Evolutionary conservation across 2,329 filamentous ascomycete species (phyloP).

Genomic region (Beauveria sp.): DNA sequence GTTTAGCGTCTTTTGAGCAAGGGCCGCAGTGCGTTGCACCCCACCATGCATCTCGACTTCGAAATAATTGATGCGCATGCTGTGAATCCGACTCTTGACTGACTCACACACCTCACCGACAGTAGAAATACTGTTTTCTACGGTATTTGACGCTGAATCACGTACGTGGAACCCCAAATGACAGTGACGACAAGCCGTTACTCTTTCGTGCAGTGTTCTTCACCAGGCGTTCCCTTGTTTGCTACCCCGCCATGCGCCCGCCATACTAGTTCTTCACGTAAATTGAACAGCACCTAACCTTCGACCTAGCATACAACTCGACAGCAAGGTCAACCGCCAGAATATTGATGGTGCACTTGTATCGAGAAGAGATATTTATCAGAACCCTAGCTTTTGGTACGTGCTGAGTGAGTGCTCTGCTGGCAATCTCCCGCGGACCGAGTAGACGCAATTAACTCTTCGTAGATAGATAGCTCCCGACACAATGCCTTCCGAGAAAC

Average conservation of each 20-base stretch:
- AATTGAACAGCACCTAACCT: background rate
- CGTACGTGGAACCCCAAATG: background rate
- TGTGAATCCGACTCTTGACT: background rate
- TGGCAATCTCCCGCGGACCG: background rate
- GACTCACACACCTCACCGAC: background rate
- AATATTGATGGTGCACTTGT: no score
- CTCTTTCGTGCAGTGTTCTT: background rate
- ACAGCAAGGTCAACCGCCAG: background rate
- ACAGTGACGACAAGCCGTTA: background rate
- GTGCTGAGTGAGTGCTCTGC: background rate
- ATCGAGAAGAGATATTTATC: background rate
- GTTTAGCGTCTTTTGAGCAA: background rate
- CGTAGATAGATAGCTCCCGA: background rate
- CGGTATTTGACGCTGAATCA: background rate
- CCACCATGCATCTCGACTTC: background rate
- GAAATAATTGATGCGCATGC: background rate
- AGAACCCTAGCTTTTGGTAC: background rate
- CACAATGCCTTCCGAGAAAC: slow-evolving; percentile 47
- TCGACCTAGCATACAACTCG: background rate
- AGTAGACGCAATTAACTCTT: background rate
- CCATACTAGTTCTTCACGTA: background rate
- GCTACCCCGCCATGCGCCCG: slow-evolving; percentile 7
- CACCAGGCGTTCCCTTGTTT: background rate
- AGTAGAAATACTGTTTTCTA: background rate
- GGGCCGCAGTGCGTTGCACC: background rate